Base-by-base conservation (phyloP, 2,329 filamentous ascomycete genomes). In the Colletotrichum gigasporum region DNA sequence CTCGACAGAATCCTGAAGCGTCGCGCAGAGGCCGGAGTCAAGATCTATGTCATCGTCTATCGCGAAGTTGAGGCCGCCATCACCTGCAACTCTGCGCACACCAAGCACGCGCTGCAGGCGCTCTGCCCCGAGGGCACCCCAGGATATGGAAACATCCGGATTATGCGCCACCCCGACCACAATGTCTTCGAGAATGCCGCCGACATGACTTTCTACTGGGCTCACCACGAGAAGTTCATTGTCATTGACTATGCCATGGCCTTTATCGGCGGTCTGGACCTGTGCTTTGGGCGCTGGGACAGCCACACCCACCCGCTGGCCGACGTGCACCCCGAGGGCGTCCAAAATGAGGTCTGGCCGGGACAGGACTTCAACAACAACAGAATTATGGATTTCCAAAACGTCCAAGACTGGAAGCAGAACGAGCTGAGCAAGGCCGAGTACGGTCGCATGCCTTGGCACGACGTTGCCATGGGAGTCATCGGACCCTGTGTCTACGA, bases 311-410 rank as follows among this genome's bases (percentile, higher is more conserved):
- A 98, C 78, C 86, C 90, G 1, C 84, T 97, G 12, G 86, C 95
- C 1, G 96, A 98, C 75, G 89, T 94, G 1, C 94, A 98, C 74
- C 95, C 95, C 0, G 89, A 90, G 42, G 92, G 92, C 18, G 87
- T 97, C 16, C 83, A 87, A 12, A 88, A 94, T 57, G 94, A 97
- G 76, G 84, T 97, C 18, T 99, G 93, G 84, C 94, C 96, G 0
- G 96, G 96, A 0, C 96, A 99, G 74, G 96, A 99, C 72, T 98
- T 96, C 82, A 98, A 98, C 78, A 98, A 98, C 78, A 97, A 97
- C 75, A 89, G 95, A 35, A 90, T 98, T 70, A 92, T 97, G 90
- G 96, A 99, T 72, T 99, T 98, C 75, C 86, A 97, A 71, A 91
- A 90, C 30, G 96, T 98, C 1, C 77, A 92, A 28, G 91, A 97